Percentiles rank a stretch among this genome's conserved stretches.
phyloP scores from a whole-genome alignment of 306 rosid species.

The Psophocarpus tetragonolobus region DNA sequence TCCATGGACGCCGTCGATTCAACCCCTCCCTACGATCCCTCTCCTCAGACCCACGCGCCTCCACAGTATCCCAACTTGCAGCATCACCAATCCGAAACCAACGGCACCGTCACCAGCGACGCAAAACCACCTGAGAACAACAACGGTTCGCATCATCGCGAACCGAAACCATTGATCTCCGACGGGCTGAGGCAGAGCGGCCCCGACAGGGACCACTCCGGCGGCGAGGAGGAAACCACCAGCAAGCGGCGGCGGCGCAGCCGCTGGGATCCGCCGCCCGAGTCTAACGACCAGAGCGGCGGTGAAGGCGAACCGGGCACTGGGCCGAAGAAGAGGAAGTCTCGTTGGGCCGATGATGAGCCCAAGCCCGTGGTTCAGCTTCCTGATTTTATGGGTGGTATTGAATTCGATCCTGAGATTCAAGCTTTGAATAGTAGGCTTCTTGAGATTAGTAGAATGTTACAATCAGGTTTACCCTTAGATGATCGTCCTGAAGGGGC shows the following conservation, averaged over 20 bases:
- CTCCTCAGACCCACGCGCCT: not conserved
- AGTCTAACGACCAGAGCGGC: conserved; percentile 63
- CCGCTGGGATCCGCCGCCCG: conserved; percentile 98
- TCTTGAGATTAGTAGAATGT: conserved; percentile 90
- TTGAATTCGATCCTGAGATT: conserved; percentile 94
- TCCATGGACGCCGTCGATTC: conserved; percentile 67
- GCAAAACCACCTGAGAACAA: conserved; percentile 20
- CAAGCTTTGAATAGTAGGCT: conserved; percentile 93
- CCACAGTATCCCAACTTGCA: not conserved
- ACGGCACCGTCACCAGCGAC: conserved; percentile 13
- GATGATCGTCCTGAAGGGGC: conserved; percentile 98
- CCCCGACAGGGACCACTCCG: conserved; percentile 74
- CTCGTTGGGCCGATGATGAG: conserved; percentile 96
- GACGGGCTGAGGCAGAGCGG: conserved; percentile 82
- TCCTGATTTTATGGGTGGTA: conserved; percentile 97
- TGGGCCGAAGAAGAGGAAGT: conserved; percentile 78
- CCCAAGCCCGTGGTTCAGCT: conserved; percentile 89
- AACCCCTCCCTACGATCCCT: conserved; percentile 35
- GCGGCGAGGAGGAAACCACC: conserved; percentile 90
- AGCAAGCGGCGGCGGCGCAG: conserved; percentile 84
- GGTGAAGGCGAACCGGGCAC: conserved; percentile 61
- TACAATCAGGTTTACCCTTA: conserved; percentile 86
- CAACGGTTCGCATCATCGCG: conserved; percentile 23
- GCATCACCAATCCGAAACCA: conserved; percentile 25
- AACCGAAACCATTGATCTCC: conserved; percentile 53